Conservation (phyloP, 83 land plant genomes). For the Larix sibirica region DNA sequence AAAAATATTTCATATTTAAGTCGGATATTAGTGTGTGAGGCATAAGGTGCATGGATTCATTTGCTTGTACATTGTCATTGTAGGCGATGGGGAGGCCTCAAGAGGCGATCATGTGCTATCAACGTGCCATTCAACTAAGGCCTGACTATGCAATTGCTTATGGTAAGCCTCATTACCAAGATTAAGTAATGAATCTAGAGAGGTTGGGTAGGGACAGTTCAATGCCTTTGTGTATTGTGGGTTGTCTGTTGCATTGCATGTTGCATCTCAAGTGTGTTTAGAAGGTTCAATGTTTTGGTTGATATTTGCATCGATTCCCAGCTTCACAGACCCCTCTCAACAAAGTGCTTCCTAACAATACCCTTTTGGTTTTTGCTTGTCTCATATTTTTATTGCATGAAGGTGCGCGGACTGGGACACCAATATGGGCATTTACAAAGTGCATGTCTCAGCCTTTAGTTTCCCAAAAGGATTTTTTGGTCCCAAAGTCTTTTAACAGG, state of each 20-base stretch:
- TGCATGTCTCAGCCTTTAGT: conserved; percentile 19
- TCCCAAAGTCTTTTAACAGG: neutral
- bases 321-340: conserved; percentile 14
- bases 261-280: conserved; percentile 7
- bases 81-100: conserved; percentile 91
- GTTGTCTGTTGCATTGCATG: neutral
- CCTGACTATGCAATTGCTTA: conserved; percentile 92
- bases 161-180: conserved; percentile 56
- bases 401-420: conserved; percentile 21
- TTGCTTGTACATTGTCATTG: conserved; percentile 25
- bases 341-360: conserved; percentile 19
- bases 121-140: conserved; percentile 76
- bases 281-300: conserved; percentile 19
- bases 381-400: conserved; percentile 12
- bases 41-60: neutral
- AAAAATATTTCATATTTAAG: conserved; percentile 17
- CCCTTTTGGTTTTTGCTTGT: conserved; percentile 19
- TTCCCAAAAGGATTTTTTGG: conserved; percentile 16
- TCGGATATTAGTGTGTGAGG: neutral
- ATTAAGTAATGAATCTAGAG: neutral
- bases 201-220: neutral
- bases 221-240: conserved; percentile 17
- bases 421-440: conserved; percentile 10
- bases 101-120: conserved; percentile 90
- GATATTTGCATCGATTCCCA: conserved; percentile 18